Evolutionary conservation across 2,329 filamentous ascomycete genomes (phyloP).

Genomic region (Colletotrichum filicis): DNA sequence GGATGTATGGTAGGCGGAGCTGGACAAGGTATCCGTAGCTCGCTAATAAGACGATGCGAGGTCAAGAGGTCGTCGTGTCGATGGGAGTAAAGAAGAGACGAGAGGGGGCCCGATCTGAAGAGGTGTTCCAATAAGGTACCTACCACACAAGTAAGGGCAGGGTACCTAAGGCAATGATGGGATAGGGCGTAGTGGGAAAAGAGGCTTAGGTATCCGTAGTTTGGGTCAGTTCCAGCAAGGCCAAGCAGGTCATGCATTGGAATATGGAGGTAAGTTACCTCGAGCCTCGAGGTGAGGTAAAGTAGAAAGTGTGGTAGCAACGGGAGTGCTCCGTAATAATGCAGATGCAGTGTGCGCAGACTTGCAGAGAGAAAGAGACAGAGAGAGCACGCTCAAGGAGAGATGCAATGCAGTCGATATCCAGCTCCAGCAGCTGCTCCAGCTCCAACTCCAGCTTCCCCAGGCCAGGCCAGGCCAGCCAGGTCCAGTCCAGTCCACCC

Average conservation of each 20-base stretch:
- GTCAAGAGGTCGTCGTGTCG: background rate
- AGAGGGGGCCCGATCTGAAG: conserved; percentile 2
- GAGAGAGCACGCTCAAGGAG: background rate
- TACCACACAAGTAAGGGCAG: background rate
- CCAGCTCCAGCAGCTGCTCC: background rate
- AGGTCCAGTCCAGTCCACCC: background rate
- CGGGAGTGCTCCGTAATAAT: background rate
- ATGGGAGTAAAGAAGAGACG: conserved; percentile 1
- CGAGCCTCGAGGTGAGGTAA: background rate
- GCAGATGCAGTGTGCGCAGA: background rate
- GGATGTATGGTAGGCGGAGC: background rate
- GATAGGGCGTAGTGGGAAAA: background rate
- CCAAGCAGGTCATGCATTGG: background rate
- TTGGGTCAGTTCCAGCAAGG: conserved; percentile 1
- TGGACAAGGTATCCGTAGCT: background rate
- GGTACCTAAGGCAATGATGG: background rate
- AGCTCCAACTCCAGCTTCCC: background rate
- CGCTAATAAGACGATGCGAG: background rate
- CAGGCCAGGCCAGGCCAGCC: background rate
- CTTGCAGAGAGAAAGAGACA: no score
- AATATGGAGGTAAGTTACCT: background rate
- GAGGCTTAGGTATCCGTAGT: background rate
- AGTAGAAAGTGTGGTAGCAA: background rate
- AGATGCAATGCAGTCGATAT: background rate
- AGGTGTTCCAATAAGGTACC: background rate